phyloP scores from a whole-genome alignment of 108 stramenopile species.

The Cyclotella choctawhatcheeana region DNA sequence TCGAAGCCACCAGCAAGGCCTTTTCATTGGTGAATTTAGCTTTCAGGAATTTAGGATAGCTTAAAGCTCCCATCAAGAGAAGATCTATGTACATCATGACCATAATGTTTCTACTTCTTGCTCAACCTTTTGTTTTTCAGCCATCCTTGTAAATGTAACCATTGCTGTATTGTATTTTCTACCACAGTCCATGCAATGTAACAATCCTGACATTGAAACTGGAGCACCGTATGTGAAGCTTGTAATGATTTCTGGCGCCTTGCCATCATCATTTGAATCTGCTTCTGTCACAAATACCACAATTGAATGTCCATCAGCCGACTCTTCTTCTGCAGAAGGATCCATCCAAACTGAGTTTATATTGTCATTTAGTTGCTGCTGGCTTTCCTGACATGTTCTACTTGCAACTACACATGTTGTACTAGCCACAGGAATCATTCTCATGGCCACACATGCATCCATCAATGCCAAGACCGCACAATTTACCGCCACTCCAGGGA shows the following conservation, averaged over 20 bases:
- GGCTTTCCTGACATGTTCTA: background rate
- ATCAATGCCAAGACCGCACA: constrained; percentile 83
- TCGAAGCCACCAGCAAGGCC: too few species aligned
- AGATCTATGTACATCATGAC: constrained; percentile 26
- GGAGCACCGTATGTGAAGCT: constrained; percentile 44
- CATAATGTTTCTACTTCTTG: constrained; percentile 71
- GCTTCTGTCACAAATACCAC: constrained; percentile 61
- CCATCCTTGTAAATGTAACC: constrained; percentile 81
- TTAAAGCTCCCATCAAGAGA: too few species aligned
- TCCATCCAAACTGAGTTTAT: constrained; percentile 45
- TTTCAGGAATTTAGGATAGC: too few species aligned
- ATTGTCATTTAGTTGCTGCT: background rate
- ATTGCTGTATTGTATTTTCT: constrained; percentile 67
- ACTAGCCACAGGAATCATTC: constrained; percentile 75
- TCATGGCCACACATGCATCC: constrained; percentile 87
- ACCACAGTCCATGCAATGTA: constrained; percentile 54
- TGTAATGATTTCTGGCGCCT: constrained; percentile 25
- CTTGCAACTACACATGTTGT: constrained; percentile 65
- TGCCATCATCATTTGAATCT: constrained; percentile 9
- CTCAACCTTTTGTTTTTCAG: constrained; percentile 73
- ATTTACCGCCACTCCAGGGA: constrained; percentile 68
- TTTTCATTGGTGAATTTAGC: too few species aligned
- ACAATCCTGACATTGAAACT: constrained; percentile 30
- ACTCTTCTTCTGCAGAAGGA: constrained; percentile 55
- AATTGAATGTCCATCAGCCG: constrained; percentile 44